These are phyloP conservation scores for Anisodus tanguticus DNA, from an alignment of 257 asterid species.

Conservation along the genomic window DNA sequence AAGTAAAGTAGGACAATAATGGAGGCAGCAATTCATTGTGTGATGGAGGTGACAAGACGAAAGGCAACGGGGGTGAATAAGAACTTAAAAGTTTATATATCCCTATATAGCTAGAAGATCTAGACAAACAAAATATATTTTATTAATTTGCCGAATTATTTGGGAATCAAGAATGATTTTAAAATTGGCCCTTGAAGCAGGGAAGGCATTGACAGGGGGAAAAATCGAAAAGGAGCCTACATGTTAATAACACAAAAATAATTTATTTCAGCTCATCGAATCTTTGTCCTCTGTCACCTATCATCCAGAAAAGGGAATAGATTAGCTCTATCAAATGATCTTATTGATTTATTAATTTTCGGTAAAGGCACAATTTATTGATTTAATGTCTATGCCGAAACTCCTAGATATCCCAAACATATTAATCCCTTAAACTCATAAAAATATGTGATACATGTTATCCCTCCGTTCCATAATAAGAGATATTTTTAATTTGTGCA, in stretches of 20 bases:
- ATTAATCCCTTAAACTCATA: neutral
- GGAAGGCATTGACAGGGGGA: neutral
- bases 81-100: neutral
- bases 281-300: neutral
- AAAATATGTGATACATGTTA: no score
- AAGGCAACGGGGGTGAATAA: neutral
- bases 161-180: neutral
- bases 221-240: neutral
- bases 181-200: neutral
- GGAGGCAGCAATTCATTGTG: no score
- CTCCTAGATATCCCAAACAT: neutral
- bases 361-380: no score
- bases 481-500: no score
- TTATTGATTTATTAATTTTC: no score
- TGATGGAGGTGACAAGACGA: neutral
- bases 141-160: neutral
- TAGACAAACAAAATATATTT: neutral
- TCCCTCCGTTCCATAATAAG: no score
- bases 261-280: slow-evolving; percentile 3
- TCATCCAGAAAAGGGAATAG: neutral
- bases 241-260: neutral
- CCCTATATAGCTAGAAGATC: neutral
- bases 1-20: no score
- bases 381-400: neutral
- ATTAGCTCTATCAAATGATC: no score